Evolutionary conservation across 306 rosid species (phyloP).

Genomic region (Medicago lupulina): DNA sequence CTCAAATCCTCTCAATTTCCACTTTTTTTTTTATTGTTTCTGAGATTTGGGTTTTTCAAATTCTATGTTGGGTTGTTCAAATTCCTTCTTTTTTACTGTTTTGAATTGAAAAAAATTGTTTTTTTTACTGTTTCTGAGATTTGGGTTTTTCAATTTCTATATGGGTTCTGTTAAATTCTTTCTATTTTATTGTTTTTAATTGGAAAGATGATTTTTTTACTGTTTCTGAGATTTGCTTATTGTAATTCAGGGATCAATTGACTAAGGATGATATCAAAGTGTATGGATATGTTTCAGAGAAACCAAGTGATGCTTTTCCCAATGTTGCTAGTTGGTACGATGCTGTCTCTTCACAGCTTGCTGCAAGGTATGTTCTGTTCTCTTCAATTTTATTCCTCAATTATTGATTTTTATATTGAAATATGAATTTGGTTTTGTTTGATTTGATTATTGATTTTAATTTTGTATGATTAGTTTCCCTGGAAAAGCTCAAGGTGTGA

Average conservation of each 20-base stretch:
- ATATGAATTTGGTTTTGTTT: background rate
- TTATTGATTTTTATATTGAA: background rate
- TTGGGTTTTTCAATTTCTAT: no score
- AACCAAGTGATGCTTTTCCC: conserved; percentile 58
- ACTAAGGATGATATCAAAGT: conserved; percentile 87
- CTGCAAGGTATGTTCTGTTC: conserved; percentile 52
- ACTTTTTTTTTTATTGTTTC: background rate
- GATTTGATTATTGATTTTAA: background rate
- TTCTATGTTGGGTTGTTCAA: background rate
- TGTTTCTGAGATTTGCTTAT: background rate
- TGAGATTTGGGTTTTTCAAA: conserved; percentile 8
- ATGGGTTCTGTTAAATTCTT: background rate
- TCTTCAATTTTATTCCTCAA: background rate
- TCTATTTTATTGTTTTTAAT: no score
- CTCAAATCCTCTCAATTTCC: background rate
- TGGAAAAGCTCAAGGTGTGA: conserved; percentile 75
- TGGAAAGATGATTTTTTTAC: background rate
- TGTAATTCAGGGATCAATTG: conserved; percentile 53
- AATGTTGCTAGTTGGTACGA: conserved; percentile 75
- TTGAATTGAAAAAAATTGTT: no score
- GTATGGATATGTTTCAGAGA: conserved; percentile 62
- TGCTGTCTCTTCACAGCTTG: conserved; percentile 66
- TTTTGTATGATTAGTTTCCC: conserved; percentile 61
- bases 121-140: background rate
- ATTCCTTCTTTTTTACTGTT: background rate